Evolutionary conservation across 768 basidiomycete genomes (phyloP), one percentile per base, ranked within the genome.

Genomic region (Grammothele lineata): DNA sequence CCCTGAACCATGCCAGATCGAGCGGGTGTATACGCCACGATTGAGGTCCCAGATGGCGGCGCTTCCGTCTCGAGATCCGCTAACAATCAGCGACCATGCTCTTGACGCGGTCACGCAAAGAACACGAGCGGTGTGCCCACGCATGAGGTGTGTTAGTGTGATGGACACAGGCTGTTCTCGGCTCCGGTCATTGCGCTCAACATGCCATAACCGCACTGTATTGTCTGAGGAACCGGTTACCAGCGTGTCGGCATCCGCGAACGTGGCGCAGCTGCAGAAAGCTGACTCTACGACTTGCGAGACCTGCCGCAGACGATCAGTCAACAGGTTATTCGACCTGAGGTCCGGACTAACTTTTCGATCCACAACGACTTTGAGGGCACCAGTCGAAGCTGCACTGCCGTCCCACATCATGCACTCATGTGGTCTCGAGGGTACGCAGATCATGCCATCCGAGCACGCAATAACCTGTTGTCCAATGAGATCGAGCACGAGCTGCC

Each of bases 41-140:
- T 96, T 95, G 43, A 92, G 73, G 63, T 95, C 93, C 93, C 93
- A 96, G 3, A 95, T 47, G 3, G 85, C 85, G 0, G 87, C 90
- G 51, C 83, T 89, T 1, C 92, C 90, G 57, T 95, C 92, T 58
- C 78, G 76, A 14, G 88, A 87, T 9, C 91, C 91, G 54, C 88
- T 93, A 36, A 93, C 77, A 19, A 81, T 77, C 19, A 92, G 57
- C 1, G 88, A 89, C 93, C 93, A 95, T 2, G 83, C 67, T 35
- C 85, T 71, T 12, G 87, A 93, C 1, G 88, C 82, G 7, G 82
- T 69, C 14, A 95, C 72, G 55, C 78, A 85, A 1, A 72, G 62
- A 19, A 95, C 77, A 39, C 77, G 72, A 37, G 80, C 79, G 3
- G 77, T 80, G 56, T 94, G 93, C 14, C 87, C 81, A 12, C 88